These are phyloP conservation scores for Tubosaeta sp. DNA, from an alignment of 768 basidiomycete species.

Conservation along the genomic window DNA sequence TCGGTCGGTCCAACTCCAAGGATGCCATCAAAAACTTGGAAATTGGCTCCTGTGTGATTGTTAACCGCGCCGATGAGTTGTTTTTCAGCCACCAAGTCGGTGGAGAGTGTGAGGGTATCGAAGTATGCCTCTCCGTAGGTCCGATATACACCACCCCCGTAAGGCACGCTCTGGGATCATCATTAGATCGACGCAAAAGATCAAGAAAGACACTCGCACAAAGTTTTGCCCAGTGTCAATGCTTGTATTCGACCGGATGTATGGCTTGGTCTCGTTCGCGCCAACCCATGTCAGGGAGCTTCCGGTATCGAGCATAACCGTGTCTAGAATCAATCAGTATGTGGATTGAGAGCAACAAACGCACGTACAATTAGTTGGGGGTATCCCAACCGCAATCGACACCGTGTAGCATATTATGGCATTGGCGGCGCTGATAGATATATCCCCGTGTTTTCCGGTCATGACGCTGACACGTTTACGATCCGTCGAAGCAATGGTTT, in stretches of 20 bases:
- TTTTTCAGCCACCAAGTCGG: not conserved
- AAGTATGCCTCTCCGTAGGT: not conserved
- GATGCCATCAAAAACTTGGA: not conserved
- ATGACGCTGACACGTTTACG: too few relatives aligned
- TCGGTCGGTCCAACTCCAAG: conserved; percentile 29
- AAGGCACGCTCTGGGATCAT: not conserved
- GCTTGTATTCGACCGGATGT: conserved; percentile 9
- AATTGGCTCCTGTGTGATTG: not conserved
- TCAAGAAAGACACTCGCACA: not conserved
- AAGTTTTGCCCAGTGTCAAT: conserved; percentile 8
- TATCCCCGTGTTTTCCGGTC: too few relatives aligned
- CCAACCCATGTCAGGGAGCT: conserved; percentile 29
- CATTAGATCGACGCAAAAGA: not conserved
- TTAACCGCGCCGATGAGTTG: conserved; percentile 23
- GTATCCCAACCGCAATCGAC: conserved; percentile 23
- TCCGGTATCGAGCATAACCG: conserved; percentile 27
- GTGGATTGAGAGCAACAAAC: not conserved
- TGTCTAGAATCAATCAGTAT: conserved; percentile 12
- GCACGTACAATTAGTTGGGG: conserved; percentile 24
- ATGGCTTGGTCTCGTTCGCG: conserved; percentile 3
- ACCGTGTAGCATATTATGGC: conserved; percentile 19
- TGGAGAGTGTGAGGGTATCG: not conserved
- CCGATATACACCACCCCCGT: not conserved
- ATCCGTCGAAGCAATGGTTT: too few relatives aligned
- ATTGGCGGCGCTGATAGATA: too few relatives aligned